Percentiles rank a stretch among this genome's conserved stretches.
phyloP scores from a whole-genome alignment of 2,329 filamentous ascomycete species.

The Keithomyces neogunnii region DNA sequence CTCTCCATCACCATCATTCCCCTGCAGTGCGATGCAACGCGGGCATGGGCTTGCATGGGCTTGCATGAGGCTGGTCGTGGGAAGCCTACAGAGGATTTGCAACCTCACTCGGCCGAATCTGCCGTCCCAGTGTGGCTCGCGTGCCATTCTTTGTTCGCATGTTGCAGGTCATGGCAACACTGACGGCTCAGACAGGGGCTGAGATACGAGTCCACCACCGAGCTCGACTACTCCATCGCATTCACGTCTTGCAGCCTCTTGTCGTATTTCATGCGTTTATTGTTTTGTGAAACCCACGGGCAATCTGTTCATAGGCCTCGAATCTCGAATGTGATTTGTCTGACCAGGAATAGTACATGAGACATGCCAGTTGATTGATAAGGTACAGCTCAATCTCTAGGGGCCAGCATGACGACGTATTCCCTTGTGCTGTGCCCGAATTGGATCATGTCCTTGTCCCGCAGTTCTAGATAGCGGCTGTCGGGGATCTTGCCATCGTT shows the following conservation, averaged over 20 bases:
- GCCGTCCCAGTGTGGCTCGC: not conserved
- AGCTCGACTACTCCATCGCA: not conserved
- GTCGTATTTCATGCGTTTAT: not conserved
- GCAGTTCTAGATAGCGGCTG: constrained; percentile 76
- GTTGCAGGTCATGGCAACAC: not conserved
- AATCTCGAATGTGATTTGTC: not conserved
- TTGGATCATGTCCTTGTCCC: constrained; percentile 79
- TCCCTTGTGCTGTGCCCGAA: constrained; percentile 86
- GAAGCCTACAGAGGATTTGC: not conserved
- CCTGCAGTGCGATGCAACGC: not conserved
- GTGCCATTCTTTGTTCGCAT: not conserved
- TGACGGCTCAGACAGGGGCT: not conserved
- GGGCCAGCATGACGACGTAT: constrained; percentile 86
- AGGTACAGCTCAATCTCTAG: constrained; percentile 27
- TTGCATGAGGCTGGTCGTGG: not conserved
- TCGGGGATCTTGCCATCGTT: constrained; percentile 68
- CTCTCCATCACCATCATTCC: not conserved
- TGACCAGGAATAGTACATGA: not conserved
- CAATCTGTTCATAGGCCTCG: too few species aligned
- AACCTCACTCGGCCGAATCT: not conserved
- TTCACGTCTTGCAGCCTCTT: not conserved
- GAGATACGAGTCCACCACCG: not conserved
- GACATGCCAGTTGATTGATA: not conserved
- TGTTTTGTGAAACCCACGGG: too few species aligned
- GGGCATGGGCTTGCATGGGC: not conserved